Evolutionary conservation across 2,329 filamentous ascomycete genomes (phyloP).

Genomic region (Penicillium oxalicum): DNA sequence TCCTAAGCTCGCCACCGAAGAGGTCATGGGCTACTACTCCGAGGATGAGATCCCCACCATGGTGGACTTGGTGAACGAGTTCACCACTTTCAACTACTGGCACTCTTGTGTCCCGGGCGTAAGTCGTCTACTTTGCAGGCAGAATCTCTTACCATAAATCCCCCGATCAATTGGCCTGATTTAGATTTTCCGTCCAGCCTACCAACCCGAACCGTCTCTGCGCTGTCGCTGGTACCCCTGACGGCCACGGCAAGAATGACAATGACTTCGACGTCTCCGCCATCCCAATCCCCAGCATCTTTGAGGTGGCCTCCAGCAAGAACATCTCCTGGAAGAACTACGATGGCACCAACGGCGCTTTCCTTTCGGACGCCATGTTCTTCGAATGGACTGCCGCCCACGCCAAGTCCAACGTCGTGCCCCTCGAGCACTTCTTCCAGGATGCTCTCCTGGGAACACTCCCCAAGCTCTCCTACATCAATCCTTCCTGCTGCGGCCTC

Average conservation of each 20-base stretch:
- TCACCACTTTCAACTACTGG: conserved; percentile 41
- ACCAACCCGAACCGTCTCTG: conserved; percentile 41
- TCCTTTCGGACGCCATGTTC: conserved; percentile 24
- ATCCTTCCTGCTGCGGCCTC: conserved; percentile 33
- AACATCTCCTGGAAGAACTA: conserved; percentile 30
- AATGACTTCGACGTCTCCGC: conserved; percentile 23
- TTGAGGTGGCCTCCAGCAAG: conserved; percentile 29
- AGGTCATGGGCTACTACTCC: conserved; percentile 41
- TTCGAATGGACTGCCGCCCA: conserved; percentile 27
- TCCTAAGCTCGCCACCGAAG: conserved; percentile 26
- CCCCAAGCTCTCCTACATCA: conserved; percentile 30
- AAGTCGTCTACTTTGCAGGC: conserved; percentile 14
- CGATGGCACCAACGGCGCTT: conserved; percentile 26
- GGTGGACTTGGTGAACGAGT: conserved; percentile 35
- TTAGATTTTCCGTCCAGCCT: conserved; percentile 21
- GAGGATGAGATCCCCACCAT: conserved; percentile 37
- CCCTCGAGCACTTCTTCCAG: conserved; percentile 29
- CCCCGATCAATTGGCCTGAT: too few relatives aligned
- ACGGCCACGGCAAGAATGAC: conserved; percentile 26
- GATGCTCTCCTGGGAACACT: conserved; percentile 27
- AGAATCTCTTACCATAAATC: neutral
- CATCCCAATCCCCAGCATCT: conserved; percentile 32
- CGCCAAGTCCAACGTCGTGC: conserved; percentile 22
- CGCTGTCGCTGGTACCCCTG: conserved; percentile 21
- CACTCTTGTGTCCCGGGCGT: conserved; percentile 38